Evolutionary conservation across 1,284 basidiomycete genomes (phyloP).

Genomic region (Cryptococcus neoformans): DNA sequence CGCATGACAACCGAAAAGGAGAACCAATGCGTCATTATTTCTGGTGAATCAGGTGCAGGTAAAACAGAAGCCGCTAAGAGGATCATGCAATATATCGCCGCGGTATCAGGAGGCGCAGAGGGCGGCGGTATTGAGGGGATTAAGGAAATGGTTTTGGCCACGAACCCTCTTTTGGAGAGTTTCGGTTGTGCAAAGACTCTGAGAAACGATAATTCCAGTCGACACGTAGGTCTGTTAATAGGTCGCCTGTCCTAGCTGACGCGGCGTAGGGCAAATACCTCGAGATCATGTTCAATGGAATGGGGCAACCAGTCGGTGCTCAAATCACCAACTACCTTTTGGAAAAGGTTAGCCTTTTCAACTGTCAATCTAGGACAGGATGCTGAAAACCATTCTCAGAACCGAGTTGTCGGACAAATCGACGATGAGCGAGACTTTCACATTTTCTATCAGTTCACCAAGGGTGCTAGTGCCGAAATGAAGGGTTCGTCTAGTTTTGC

Average conservation of each 20-base stretch:
- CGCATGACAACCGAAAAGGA: slow-evolving; percentile 99
- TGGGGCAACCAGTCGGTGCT: slow-evolving; percentile 92
- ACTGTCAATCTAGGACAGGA: neutral
- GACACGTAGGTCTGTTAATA: slow-evolving; percentile 67
- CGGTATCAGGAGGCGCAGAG: slow-evolving; percentile 74
- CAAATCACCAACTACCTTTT: slow-evolving; percentile 98
- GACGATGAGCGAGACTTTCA: slow-evolving; percentile 97
- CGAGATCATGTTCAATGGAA: slow-evolving; percentile 96
- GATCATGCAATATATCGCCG: slow-evolving; percentile 99
- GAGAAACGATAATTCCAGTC: slow-evolving; percentile 97
- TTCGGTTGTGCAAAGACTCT: slow-evolving; percentile 99
- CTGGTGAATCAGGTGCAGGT: slow-evolving; percentile 95
- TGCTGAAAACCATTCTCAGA: slow-evolving; percentile 42
- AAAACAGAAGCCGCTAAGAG: slow-evolving; percentile 97
- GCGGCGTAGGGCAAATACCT: slow-evolving; percentile 85
- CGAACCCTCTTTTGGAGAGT: slow-evolving; percentile 95
- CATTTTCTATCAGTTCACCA: slow-evolving; percentile 99
- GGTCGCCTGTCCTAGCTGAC: neutral
- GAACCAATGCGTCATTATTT: slow-evolving; percentile 99
- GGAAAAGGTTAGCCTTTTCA: slow-evolving; percentile 63
- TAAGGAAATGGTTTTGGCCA: slow-evolving; percentile 99
- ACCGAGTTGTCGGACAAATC: slow-evolving; percentile 94
- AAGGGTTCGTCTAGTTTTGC: slow-evolving; percentile 59
- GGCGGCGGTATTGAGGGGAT: slow-evolving; percentile 75
- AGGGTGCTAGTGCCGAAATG: slow-evolving; percentile 84